Percentiles rank a stretch among this genome's conserved stretches.
phyloP scores from a whole-genome alignment of 306 rosid genomes.

The Abrus pulchellus region DNA sequence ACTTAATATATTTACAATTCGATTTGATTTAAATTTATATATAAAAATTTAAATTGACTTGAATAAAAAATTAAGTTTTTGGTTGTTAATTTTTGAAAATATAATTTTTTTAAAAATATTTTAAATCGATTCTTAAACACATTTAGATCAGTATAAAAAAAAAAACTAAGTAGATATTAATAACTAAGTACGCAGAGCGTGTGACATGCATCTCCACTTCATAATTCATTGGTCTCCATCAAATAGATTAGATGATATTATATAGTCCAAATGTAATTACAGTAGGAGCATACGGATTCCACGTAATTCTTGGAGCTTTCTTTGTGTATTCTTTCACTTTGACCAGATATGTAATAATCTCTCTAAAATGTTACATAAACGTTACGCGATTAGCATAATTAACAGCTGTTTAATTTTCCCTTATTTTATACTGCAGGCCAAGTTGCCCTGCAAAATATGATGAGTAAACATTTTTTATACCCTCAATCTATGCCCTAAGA shows the following conservation, averaged over 20 bases:
- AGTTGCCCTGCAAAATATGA: neutral
- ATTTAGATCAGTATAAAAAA: neutral
- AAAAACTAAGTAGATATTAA: neutral
- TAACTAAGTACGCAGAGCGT: neutral
- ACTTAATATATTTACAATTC: too few relatives aligned
- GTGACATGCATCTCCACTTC: neutral
- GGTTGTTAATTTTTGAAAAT: too few relatives aligned
- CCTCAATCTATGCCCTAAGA: neutral
- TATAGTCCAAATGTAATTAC: neutral
- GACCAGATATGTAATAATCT: neutral
- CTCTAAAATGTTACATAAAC: neutral
- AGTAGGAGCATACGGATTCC: neutral
- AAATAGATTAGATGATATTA: neutral
- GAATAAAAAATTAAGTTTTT: too few relatives aligned
- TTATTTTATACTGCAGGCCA: constrained; percentile 1
- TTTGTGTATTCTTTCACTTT: neutral
- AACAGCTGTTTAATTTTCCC: neutral
- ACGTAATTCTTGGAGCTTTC: neutral
- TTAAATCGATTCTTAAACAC: too few relatives aligned
- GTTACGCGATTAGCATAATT: neutral
- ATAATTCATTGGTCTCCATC: neutral
- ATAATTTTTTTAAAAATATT: too few relatives aligned
- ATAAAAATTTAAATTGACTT: too few relatives aligned
- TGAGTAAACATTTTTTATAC: neutral
- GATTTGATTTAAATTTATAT: too few relatives aligned